Evolutionary conservation across 2,329 filamentous ascomycete species (phyloP), one percentile per base, ranked within the genome.

Genomic region (Magnaporthales sp.): DNA sequence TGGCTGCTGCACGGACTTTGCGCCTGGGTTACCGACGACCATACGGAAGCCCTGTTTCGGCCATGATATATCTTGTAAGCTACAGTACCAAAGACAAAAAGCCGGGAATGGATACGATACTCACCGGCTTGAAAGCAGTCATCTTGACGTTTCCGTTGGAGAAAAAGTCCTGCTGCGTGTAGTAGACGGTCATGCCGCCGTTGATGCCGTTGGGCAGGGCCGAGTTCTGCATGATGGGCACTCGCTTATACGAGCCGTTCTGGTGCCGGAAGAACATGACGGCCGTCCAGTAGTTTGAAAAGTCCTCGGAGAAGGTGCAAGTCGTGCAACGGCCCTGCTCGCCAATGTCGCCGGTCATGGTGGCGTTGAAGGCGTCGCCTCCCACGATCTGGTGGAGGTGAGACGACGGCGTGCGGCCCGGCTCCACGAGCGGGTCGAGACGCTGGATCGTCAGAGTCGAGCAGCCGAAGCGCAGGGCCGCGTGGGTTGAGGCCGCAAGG

Each of bases 31-130:
- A 56, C 79, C 79, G 10, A 80, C 73, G 2, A 77, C 76, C 79
- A 81, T 81, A 62, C 79, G 76, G 74, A 81, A 81, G 22, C 79
- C 79, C 76, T 78, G 63, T 7, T 1, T 62, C 29, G 7, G 11
- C n/a, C n/a, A n/a, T n/a, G n/a, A n/a, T n/a, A n/a, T n/a, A n/a
- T n/a, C n/a, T n/a, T n/a, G n/a, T n/a, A n/a, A n/a, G 19, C 15
- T 29, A 7, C 19, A 7, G 13, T 8, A 62, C 15, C 10, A 32
- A 30, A n/a, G 6, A 4, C 27, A 22, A 8, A 2, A 29, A 30
- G 19, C 26, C 2, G 30, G 22, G 26, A n/a, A 11, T n/a, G 8
- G 29, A 29, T n/a, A 15, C 3, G 26, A 1, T 3, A 70, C 75
- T 70, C 67, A 78, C 76, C 15, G 78, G 75, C 69, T 76, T 77